Conservation (phyloP, 2,329 filamentous ascomycete species). For the Phialemonium atrogriseum region DNA sequence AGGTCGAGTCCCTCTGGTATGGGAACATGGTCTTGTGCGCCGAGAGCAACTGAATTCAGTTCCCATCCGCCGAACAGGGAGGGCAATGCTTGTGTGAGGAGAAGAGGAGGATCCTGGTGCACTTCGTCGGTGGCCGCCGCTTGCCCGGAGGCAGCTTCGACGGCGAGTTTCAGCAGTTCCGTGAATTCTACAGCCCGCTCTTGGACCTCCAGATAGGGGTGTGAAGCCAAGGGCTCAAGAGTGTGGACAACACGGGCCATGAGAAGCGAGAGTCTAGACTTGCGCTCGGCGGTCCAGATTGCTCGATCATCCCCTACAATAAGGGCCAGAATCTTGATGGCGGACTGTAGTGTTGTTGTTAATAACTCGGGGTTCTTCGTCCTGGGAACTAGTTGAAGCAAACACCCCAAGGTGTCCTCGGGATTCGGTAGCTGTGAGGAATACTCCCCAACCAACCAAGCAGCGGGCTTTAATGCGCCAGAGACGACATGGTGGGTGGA, state of each 20-base stretch:
- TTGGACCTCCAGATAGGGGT: conserved; percentile 89
- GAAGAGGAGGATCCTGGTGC: conserved; percentile 63
- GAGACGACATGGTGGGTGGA: conserved; percentile 48
- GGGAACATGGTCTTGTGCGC: conserved; percentile 81
- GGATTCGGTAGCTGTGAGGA: conserved; percentile 62
- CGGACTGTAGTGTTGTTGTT: conserved; percentile 73
- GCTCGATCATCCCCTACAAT: conserved; percentile 58
- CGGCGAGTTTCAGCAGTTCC: conserved; percentile 78
- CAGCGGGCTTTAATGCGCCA: conserved; percentile 64
- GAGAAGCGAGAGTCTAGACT: conserved; percentile 66
- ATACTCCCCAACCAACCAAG: conserved; percentile 88
- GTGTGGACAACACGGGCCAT: conserved; percentile 76
- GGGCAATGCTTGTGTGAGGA: conserved; percentile 86
- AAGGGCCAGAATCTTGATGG: conserved; percentile 74
- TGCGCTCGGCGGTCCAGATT: conserved; percentile 65
- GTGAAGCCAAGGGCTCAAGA: conserved; percentile 67
- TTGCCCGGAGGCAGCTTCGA: conserved; percentile 69
- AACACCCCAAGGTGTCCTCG: conserved; percentile 61
- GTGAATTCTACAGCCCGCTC: conserved; percentile 89
- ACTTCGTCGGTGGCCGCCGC: conserved; percentile 43
- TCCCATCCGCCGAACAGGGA: conserved; percentile 80
- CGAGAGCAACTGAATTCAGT: conserved; percentile 79
- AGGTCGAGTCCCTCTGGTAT: conserved; percentile 68
- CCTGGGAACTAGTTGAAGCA: conserved; percentile 59
- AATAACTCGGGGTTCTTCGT: conserved; percentile 56